phyloP scores from a whole-genome alignment of 768 basidiomycete genomes.

The Psilocybe subaeruginosa region DNA sequence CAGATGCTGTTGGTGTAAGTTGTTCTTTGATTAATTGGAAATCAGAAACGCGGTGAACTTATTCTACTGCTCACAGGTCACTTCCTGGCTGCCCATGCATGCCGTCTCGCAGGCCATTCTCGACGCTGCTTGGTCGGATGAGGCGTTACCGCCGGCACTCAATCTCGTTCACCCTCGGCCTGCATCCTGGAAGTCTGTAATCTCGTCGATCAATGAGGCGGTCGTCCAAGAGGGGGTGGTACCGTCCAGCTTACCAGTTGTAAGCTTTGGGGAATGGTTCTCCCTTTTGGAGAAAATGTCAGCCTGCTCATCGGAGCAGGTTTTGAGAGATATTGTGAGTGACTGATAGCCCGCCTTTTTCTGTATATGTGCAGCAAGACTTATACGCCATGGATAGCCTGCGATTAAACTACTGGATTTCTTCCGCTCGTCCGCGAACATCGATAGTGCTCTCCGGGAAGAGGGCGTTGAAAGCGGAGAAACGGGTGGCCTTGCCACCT shows the following conservation, averaged over 20 bases:
- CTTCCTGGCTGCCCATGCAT: conserved; percentile 35
- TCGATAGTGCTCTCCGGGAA: conserved; percentile 10
- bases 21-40: background rate
- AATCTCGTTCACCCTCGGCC: conserved; percentile 36
- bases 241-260: background rate
- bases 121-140: conserved; percentile 24
- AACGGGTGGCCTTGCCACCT: conserved; percentile 19
- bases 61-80: conserved; percentile 17
- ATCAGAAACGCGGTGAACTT: background rate
- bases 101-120: conserved; percentile 24
- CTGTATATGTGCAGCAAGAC: background rate
- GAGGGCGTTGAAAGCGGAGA: conserved; percentile 9
- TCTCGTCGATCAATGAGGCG: conserved; percentile 16
- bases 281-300: conserved; percentile 1
- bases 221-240: background rate
- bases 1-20: conserved; percentile 28
- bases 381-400: conserved; percentile 22
- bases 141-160: conserved; percentile 18
- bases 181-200: conserved; percentile 25
- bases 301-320: background rate
- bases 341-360: background rate
- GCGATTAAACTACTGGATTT: conserved; percentile 20
- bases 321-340: conserved; percentile 13
- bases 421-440: background rate
- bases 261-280: conserved; percentile 15